phyloP scores from a whole-genome alignment of 2,329 filamentous ascomycete genomes.

The Scytalidium sp. region DNA sequence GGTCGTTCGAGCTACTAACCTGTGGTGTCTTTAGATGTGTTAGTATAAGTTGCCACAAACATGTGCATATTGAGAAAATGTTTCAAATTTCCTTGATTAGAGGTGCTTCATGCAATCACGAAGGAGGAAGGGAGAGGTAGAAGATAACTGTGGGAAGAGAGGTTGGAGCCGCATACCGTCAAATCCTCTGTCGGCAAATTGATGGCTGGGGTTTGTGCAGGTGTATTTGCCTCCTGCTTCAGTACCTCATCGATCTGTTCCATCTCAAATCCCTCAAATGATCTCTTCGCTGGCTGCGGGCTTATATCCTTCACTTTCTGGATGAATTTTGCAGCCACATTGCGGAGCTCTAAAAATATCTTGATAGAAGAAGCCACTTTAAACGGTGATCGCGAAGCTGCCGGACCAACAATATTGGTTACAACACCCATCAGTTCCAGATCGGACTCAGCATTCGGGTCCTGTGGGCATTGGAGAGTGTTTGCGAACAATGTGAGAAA shows the following conservation, averaged over 20 bases:
- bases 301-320: background rate
- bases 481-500: conserved; percentile 92
- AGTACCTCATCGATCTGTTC: background rate
- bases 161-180: too few relatives aligned
- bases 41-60: too few relatives aligned
- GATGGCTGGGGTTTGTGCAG: too few relatives aligned
- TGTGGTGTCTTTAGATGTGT: background rate
- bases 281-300: background rate
- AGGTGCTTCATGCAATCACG: too few relatives aligned
- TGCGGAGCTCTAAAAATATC: background rate
- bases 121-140: too few relatives aligned
- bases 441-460: conserved; percentile 79
- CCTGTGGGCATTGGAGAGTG: conserved; percentile 87
- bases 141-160: too few relatives aligned
- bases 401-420: background rate
- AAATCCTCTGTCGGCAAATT: too few relatives aligned
- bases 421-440: conserved; percentile 76
- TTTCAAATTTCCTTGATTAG: too few relatives aligned
- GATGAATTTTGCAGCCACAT: background rate
- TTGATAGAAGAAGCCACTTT: background rate
- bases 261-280: background rate
- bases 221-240: too few relatives aligned
- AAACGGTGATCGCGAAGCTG: background rate
- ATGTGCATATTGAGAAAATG: too few relatives aligned
- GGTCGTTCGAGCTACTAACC: background rate